Evolutionary conservation across 305 asterid genomes (phyloP), one percentile per base, ranked within the genome.

Genomic region (Fraxinus paxiana): DNA sequence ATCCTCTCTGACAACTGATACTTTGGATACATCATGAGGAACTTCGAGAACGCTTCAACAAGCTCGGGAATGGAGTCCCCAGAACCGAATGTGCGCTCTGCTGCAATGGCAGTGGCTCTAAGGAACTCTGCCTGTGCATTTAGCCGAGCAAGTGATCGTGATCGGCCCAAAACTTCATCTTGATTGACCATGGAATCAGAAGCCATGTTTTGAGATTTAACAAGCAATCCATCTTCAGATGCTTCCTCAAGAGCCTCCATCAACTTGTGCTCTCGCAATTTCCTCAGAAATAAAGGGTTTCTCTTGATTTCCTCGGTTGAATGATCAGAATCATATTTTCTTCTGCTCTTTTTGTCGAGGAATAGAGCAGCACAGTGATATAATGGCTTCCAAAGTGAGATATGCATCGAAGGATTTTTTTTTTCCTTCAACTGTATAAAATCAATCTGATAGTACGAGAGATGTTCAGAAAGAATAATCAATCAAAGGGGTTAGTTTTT

Each of bases 161-260:
- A 95, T 81, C 98, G 81, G 54, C 99, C 98, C 84, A 94, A 85
- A 33, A 90, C 82, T 38, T 89, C 93, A 26, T 91, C 98, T 79
- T 94, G 94, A 84, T 92, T 91, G 24, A 86, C 88, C 79, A 86
- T 77, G 56, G 91, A 54, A 81, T 91, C 95, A 9, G 97, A 75
- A 71, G 90, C 99, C 84, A 96, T 92, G 76, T 87, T 94, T 80
- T 92, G 96, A 5, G 99, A 91, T 81, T 93, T 95, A 78, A 89
- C 85, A 72, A 95, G 94, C 51, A 91, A 91, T 10, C 99, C 99
- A 91, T 92, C 92, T 83, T 95, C 99, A 78, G 97, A 95, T 37
- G 99, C 98, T 87, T 91, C 97, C 82, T 95, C 99, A 73, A 96
- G 99, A 83, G 98, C 99, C 82, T 96, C 96, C 81, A 96, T 91